Percentiles rank a stretch among this genome's conserved stretches.
These are phyloP conservation scores for Asterella californica DNA, from an alignment of 225 moss, liverwort and hornwort genomes.

Conservation along the genomic window DNA sequence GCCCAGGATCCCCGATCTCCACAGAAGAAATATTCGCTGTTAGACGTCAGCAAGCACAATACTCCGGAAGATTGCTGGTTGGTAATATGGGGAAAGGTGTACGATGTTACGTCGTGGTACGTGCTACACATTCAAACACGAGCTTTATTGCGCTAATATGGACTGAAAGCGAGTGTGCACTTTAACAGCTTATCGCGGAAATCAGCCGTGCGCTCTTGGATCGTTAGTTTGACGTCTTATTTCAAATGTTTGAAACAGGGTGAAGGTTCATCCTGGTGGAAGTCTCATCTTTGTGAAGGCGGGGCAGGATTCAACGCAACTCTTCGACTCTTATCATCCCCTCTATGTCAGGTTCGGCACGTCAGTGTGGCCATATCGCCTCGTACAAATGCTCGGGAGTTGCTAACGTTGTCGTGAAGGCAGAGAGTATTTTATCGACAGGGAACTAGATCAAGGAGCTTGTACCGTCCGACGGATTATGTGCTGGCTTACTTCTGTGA, in stretches of 20 bases:
- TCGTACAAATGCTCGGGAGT: neutral
- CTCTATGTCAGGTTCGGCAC: slow-evolving; percentile 79
- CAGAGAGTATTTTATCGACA: neutral
- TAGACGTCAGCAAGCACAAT: slow-evolving; percentile 80
- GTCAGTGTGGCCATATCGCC: neutral
- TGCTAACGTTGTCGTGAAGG: neutral
- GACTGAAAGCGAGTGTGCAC: neutral
- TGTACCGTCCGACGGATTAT: neutral
- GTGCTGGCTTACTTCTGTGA: neutral
- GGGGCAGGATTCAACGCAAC: slow-evolving; percentile 95
- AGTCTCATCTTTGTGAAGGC: slow-evolving; percentile 92
- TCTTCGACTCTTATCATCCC: slow-evolving; percentile 96
- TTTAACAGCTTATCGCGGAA: neutral
- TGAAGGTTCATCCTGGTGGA: slow-evolving; percentile 90
- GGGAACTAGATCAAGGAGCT: neutral
- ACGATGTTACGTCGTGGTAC: slow-evolving; percentile 87
- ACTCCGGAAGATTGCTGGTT: slow-evolving; percentile 83
- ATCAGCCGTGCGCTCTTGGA: neutral
- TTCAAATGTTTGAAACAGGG: slow-evolving; percentile 40
- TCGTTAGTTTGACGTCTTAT: slow-evolving; percentile 7
- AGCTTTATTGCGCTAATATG: neutral
- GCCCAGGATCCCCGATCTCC: slow-evolving; percentile 27
- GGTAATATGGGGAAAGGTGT: slow-evolving; percentile 94
- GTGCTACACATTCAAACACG: neutral
- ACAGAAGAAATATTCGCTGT: slow-evolving; percentile 61